Base-by-base conservation (phyloP, 148 eudicot species). In the Camellia lanceoleosa region DNA sequence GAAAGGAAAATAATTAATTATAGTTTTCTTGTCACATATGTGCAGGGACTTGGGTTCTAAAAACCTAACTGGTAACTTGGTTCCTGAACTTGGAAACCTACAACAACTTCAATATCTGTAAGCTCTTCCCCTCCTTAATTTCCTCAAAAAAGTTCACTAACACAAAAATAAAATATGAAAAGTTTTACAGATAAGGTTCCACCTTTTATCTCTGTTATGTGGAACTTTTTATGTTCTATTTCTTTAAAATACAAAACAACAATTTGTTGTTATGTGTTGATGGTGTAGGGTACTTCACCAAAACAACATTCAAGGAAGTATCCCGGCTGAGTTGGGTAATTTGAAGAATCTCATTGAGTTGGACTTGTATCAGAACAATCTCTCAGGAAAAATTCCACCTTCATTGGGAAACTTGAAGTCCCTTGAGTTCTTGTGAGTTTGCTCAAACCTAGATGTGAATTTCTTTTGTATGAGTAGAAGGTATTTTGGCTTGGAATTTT, bases 321-420 rank as follows among this genome's bases (percentile, higher is more conserved):
- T 94, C 82, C 98, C 98, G 23, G 15, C 84, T 59, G 97, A 92
- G 85, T 84, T 94, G 49, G 97, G 97, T 74, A 89, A 89, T 80
- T 82, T 94, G 73, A 90, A 92, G 90, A 91, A 68, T 79, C 89
- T 94, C 69, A 85, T 92, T 54, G 87, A 91, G 86, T 88, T 94
- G 93, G 98, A 94, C 78, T 86, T 94, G 73, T 90, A 92, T 71
- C 84, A 87, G 89, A 94, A 94, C 89, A 90, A 89, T 68, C 79
- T 94, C 64, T 67, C 94, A 18, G 98, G 98, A 49, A 65, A 71
- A 15, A 89, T 94, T 78, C 98, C 98, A 16, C 61, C 92, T 44
- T 83, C 92, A 59, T 58, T 94, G 63, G 97, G 93, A 79, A 88
- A 91, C 23, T 84, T 94, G 82, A 86, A 87, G 78, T 87, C 90